Base-by-base conservation (phyloP, 345 rosid species). In the Eucalyptus coolabah region DNA sequence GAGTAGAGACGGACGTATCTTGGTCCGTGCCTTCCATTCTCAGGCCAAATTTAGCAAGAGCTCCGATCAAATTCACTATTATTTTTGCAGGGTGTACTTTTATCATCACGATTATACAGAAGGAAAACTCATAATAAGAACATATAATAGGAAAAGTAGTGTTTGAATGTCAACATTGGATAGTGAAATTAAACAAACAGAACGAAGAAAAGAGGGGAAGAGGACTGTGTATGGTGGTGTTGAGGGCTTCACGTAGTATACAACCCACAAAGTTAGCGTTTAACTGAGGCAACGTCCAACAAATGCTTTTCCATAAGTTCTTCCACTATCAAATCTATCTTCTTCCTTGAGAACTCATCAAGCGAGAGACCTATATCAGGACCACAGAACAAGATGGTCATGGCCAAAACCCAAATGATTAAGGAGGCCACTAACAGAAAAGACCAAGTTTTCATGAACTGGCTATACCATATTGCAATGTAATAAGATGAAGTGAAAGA, bases 261-360 rank as follows among this genome's bases (percentile, higher is more conserved):
- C 40, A 44, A 44, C 47, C 45, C 45, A 44, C 45, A 44, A 44
- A 44, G 10, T 44, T 44, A 9, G 10, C 3, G 10, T 47, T 12
- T 12, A 47, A 47, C 14, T 12, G 14, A n/a, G 77, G 77, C 77
- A 65, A 65, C 40, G 34, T 65, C 32, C 77, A n/a, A n/a, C 77
- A n/a, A 65, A 3, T 65, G 6, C 21, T n/a, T 2, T n/a, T 65
- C 2, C 77, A 65, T n/a, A n/a, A 65, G 40, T n/a, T 65, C 2
- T 8, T n/a, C 77, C 11, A 15, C 37, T 0, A 1, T n/a, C 19
- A 3, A n/a, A 15, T 65, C 21, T 0, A 65, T 65, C 40, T 65
- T 65, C 37, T 65, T 65, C 77, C 6, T 65, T 1, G 10, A 65
- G 21, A 65, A 65, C 77, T 65, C 40, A 15, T n/a, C 77, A 65